Percentiles rank a stretch among this genome's conserved stretches.
phyloP scores from a whole-genome alignment of 176 grass and related monocot species.

The Eleusine indica region DNA sequence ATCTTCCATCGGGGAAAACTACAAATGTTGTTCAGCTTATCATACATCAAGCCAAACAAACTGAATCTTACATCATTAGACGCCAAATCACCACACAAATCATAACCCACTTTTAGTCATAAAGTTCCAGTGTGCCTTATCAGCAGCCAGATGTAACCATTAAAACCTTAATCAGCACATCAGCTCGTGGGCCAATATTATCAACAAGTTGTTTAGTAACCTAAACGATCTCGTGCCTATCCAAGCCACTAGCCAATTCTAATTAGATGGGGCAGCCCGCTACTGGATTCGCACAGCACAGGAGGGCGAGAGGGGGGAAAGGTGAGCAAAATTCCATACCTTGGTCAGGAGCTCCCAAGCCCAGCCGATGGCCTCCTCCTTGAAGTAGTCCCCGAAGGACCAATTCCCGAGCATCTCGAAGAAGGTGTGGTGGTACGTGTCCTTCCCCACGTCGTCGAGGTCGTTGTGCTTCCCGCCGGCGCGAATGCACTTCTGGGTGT shows the following conservation, averaged over 20 bases:
- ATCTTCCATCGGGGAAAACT: not conserved
- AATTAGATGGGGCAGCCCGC: not conserved
- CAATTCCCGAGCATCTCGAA: slow-evolving; percentile 99
- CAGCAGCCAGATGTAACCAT: not conserved
- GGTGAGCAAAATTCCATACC: slow-evolving; percentile 35
- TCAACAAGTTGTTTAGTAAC: not conserved
- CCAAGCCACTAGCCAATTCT: not conserved
- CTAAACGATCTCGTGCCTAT: not conserved
- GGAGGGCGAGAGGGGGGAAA: not conserved
- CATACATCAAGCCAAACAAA: not conserved
- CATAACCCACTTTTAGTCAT: not conserved
- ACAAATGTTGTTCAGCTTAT: not conserved
- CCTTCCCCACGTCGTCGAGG: slow-evolving; percentile 95
- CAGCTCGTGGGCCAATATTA: not conserved
- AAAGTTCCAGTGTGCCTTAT: not conserved
- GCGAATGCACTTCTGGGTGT: slow-evolving; percentile 96
- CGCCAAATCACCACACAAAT: not conserved
- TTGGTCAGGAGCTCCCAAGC: slow-evolving; percentile 94
- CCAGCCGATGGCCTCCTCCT: slow-evolving; percentile 85
- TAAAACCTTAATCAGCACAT: not conserved
- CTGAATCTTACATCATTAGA: not conserved
- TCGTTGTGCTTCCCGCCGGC: slow-evolving; percentile 99
- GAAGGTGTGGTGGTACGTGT: slow-evolving; percentile 98
- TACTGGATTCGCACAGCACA: slow-evolving; percentile 11
- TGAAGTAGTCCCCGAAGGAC: slow-evolving; percentile 97